Base-by-base conservation (phyloP, 2,329 filamentous ascomycete genomes). In the Pestalotiopsis sp. region DNA sequence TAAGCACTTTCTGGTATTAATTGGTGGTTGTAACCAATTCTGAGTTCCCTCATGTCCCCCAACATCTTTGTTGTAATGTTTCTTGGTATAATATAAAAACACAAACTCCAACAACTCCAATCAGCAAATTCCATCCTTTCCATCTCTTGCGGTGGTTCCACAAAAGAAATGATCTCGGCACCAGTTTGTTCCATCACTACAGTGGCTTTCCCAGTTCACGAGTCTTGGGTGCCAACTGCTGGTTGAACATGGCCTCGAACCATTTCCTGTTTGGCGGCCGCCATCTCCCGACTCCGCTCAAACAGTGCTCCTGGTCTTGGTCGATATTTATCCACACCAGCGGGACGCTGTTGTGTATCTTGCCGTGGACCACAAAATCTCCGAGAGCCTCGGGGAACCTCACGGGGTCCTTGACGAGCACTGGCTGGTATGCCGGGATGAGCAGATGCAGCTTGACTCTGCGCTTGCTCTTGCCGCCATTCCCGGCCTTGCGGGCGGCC, bases 241-340 rank as follows among this genome's bases (percentile, higher is more conserved):
- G 61, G 41, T 49, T 64, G 40, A 64, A 64, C 61, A 64, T 64
- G 38, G 61, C 20, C 38, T 76, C 72, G 66, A 72, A 74, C 68
- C 77, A 76, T 1, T 73, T 71, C 2, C 70, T 71, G 1, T 70
- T 72, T 0, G 79, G 79, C 2, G 78, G 78, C 17, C 72, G 68
- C 74, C 77, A 80, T 56, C 78, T 75, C 4, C 78, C 79, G 52
- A 80, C 75, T 11, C 78, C 78, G 36, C 74, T 72, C 13, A 76
- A 73, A 38, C 78, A 78, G 20, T 74, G 74, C 0, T 73, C 70
- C 66, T 80, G 79, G 0, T 80, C 77, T n/a, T 76, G 72, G 1
- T 78, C 81, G 4, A 82, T 69, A 40, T 81, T 81, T 0, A 82
- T 70, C 79, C 79, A 81, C 25, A 82, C 80, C 27, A 81, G 78